Base-by-base conservation (phyloP, 768 basidiomycete genomes). In the Lepiota venenata region DNA sequence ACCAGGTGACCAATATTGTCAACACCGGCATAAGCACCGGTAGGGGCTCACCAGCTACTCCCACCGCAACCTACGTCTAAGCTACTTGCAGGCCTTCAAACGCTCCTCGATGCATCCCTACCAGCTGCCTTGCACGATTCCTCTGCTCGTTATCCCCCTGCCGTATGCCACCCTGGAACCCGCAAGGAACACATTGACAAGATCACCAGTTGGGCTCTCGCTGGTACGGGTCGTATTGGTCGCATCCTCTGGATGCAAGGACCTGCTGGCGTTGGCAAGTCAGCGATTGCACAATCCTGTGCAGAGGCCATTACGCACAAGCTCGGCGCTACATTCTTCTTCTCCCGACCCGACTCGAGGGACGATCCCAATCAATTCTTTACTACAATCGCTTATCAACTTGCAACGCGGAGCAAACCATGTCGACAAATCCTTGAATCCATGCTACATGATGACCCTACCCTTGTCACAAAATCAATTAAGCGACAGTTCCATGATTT, bases 291-390 rank as follows among this genome's bases (percentile, higher is more conserved):
- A 11, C 40, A 50, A 42, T 38, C 37, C 48, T 49, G 48, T 11
- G 36, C 48, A 3, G 48, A 49, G 21, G 38, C 21, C 35, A 15
- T 49, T 16, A 29, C 27, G 7, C 22, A 46, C 10, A 46, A 46
- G 4, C 25, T 46, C 29, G 45, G 15, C 29, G 29, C 45, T 29
- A n/a, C 32, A 5, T 56, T 56, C 40, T 56, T 56, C 39, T 56
- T 56, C 39, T 56, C 45, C 22, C 38, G 54, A 2, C 38, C 46
- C 7, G 29, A 38, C n/a, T 14, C 41, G 5, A 22, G 54, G 22
- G 48, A 40, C 20, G 22, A 47, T 7, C 18, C 40, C 22, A 20
- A 16, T 7, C 20, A 47, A 4, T 47, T 56, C 12, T 37, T 47
- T 5, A 27, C 18, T 14, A 22, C 54, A n/a, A 18, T 56, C 22